Base-by-base conservation (phyloP, 2,329 filamentous ascomycete genomes). In the Clonostachys byssicola region DNA sequence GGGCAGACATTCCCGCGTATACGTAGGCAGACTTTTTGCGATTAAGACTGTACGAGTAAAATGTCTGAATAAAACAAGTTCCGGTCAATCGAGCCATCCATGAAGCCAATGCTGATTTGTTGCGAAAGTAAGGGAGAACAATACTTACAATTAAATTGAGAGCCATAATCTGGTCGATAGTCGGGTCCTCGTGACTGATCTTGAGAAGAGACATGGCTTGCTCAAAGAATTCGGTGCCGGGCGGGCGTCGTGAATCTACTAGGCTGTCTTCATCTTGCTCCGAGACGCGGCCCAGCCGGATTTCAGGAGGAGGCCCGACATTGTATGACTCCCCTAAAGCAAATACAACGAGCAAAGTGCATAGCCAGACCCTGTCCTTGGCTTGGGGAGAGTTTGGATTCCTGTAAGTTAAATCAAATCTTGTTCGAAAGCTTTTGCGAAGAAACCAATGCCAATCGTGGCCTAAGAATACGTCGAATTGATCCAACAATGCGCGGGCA, bases 371-470 rank as follows among this genome's bases (percentile, higher is more conserved):
- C 13, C 42, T 20, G 6, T 43, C 42, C n/a, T 23, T 16, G n/a
- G 42, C n/a, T 43, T 43, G 16, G 6, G 42, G 12, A 13, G 42
- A 43, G 42, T 17, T 43, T 20, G 20, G 12, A 7, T 12, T 30
- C 30, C 23, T 43, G 6, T 43, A 43, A 10, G 42, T 43, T n/a
- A 33, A 3, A 12, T 43, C 42, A 20, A 43, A 33, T 3, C 42
- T 20, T 12, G 6, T 9, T 30, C 42, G 42, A 12, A 43, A 43
- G 12, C 16, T 17, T 33, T 33, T 7, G 5, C 16, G 42, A 33
- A 16, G 23, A 14, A 43, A 43, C 42, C 42, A 43, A 16, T 43
- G 42, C 42, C 42, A 43, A 12, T 43, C 42, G 12, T 43, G 42
- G n/a, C 42, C 42, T 9, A 43, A 16, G 30, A 33, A 43, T 14